phyloP scores from a whole-genome alignment of 176 grass and related monocot species.

The Musa itinerans region DNA sequence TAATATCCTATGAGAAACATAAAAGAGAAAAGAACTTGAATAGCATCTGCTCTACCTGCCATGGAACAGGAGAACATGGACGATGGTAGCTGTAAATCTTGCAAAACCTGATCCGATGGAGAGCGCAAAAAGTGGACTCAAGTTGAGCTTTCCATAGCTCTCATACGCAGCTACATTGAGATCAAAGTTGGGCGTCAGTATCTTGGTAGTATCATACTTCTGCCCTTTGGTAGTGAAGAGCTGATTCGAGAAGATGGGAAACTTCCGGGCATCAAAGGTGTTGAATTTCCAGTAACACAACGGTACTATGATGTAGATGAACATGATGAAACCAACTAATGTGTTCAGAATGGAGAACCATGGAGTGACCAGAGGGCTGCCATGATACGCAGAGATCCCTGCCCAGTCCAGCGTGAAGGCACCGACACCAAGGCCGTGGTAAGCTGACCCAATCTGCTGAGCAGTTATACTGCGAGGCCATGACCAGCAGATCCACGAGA shows the following conservation, averaged over 20 bases:
- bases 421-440: conserved; percentile 78
- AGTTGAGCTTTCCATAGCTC: conserved; percentile 78
- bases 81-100: conserved; percentile 72
- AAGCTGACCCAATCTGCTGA: conserved; percentile 84
- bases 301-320: conserved; percentile 89
- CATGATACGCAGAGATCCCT: conserved; percentile 92
- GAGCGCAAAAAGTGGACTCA: conserved; percentile 91
- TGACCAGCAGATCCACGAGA: conserved; percentile 89
- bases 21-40: no score
- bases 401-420: conserved; percentile 97
- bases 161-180: conserved; percentile 77
- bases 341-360: conserved; percentile 94
- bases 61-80: conserved; percentile 77
- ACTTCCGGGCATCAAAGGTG: conserved; percentile 79
- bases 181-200: conserved; percentile 66
- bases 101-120: conserved; percentile 89
- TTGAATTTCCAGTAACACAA: conserved; percentile 89
- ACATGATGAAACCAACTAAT: conserved; percentile 80
- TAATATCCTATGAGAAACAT: no score
- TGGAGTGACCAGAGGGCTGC: conserved; percentile 85
- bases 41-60: conserved; percentile 34
- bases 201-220: conserved; percentile 92
- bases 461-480: conserved; percentile 90
- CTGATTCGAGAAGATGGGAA: conserved; percentile 95
- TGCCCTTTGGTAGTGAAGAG: conserved; percentile 57